These are phyloP conservation scores for Sarocladium brachiariae DNA, from an alignment of 2,329 filamentous ascomycete genomes.

Conservation along the genomic window DNA sequence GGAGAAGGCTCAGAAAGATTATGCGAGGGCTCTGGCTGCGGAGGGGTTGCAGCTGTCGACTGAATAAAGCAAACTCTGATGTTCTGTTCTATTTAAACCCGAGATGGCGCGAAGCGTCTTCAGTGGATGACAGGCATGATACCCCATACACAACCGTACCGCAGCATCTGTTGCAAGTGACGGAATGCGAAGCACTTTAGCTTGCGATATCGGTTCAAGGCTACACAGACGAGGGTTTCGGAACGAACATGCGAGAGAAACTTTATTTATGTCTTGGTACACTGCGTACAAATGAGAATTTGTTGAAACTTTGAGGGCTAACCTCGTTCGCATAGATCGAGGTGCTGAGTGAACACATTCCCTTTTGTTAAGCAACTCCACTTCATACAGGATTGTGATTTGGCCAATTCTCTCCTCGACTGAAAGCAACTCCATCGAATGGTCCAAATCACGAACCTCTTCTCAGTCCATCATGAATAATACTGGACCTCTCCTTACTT, in stretches of 20 bases:
- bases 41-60: conserved; percentile 45
- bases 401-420: conserved; percentile 22
- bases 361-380: conserved; percentile 34
- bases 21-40: conserved; percentile 63
- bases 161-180: too few species aligned
- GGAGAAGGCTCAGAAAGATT: conserved; percentile 62
- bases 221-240: background rate
- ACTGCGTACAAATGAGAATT: conserved; percentile 56
- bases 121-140: too few species aligned
- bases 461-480: too few species aligned
- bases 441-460: background rate
- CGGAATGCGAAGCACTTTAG: background rate
- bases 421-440: conserved; percentile 17
- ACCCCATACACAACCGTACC: too few species aligned
- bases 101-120: too few species aligned
- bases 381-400: conserved; percentile 47
- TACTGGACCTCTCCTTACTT: conserved; percentile 45
- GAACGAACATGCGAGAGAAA: conserved; percentile 41
- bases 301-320: conserved; percentile 45
- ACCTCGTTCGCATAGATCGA: conserved; percentile 27
- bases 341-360: conserved; percentile 1
- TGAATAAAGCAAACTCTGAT: conserved; percentile 27
- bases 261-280: conserved; percentile 50
- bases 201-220: too few species aligned
- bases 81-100: too few species aligned